These are phyloP conservation scores for Eucalyptus dawsonii DNA, from an alignment of 345 rosid species.

Conservation along the genomic window DNA sequence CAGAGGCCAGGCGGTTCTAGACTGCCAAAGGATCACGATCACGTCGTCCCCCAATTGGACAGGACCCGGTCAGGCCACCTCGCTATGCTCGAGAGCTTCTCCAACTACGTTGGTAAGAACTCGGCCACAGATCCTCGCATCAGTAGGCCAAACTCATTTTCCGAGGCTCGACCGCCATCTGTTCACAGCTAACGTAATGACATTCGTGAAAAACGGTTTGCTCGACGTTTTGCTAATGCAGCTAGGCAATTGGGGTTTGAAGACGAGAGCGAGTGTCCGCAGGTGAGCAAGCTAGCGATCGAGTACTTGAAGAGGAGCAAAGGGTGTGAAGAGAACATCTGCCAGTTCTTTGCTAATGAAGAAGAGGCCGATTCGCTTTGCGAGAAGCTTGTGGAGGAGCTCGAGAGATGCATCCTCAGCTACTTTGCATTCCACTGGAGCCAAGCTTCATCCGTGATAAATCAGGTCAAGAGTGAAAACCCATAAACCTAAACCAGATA, in stretches of 20 bases:
- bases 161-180: neutral
- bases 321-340: constrained; percentile 46
- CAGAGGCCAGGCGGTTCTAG: neutral
- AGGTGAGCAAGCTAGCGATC: constrained; percentile 52
- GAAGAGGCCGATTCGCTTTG: constrained; percentile 42
- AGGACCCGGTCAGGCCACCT: constrained; percentile 46
- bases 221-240: constrained; percentile 1
- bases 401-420: constrained; percentile 71
- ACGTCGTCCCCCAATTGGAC: constrained; percentile 24
- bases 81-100: constrained; percentile 58
- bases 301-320: constrained; percentile 42
- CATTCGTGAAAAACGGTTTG: neutral
- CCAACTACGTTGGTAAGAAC: constrained; percentile 60
- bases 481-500: neutral
- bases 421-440: constrained; percentile 88
- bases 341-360: constrained; percentile 34
- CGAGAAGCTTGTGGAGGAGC: constrained; percentile 56
- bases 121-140: neutral
- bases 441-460: constrained; percentile 47
- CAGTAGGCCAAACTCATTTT: neutral
- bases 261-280: constrained; percentile 59
- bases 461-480: constrained; percentile 26
- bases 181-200: neutral
- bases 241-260: constrained; percentile 78
- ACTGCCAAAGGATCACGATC: neutral